These are phyloP conservation scores for Monilinia laxa DNA, from an alignment of 2,329 filamentous ascomycete genomes.

Conservation along the genomic window DNA sequence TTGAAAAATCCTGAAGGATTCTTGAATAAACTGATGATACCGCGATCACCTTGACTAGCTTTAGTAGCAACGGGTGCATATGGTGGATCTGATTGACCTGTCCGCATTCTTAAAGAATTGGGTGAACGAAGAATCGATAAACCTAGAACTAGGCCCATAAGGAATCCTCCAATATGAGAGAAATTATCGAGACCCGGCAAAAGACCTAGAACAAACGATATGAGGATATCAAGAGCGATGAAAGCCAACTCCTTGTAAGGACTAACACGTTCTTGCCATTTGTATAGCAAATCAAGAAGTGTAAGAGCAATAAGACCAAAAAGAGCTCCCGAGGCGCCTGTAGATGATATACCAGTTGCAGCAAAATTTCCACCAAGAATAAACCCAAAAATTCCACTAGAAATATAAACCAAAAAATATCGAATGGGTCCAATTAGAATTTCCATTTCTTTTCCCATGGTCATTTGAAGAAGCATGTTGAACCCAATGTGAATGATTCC, in stretches of 20 bases:
- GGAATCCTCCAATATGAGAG: slow-evolving; percentile 91
- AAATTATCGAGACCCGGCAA: slow-evolving; percentile 96
- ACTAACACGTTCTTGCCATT: slow-evolving; percentile 75
- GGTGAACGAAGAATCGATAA: slow-evolving; percentile 88
- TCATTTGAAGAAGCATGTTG: slow-evolving; percentile 89
- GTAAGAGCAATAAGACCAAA: slow-evolving; percentile 90
- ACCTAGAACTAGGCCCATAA: slow-evolving; percentile 86
- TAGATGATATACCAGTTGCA: slow-evolving; percentile 74
- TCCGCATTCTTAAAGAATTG: slow-evolving; percentile 70
- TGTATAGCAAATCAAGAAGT: slow-evolving; percentile 87
- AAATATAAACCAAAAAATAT: slow-evolving; percentile 87
- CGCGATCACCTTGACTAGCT: slow-evolving; percentile 32
- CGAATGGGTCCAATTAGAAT: slow-evolving; percentile 82
- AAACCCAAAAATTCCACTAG: slow-evolving; percentile 91
- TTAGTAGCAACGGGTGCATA: slow-evolving; percentile 65
- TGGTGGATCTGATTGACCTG: slow-evolving; percentile 65
- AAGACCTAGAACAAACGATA: slow-evolving; percentile 89
- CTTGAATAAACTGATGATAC: slow-evolving; percentile 51
- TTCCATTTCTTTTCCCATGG: slow-evolving; percentile 90
- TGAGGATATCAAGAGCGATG: slow-evolving; percentile 78
- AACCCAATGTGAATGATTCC: slow-evolving; percentile 94
- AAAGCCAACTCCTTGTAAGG: slow-evolving; percentile 85
- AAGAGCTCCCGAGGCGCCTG: slow-evolving; percentile 83
- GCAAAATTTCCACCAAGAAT: slow-evolving; percentile 94
- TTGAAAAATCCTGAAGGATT: slow-evolving; percentile 80